Evolutionary conservation across 2,329 filamentous ascomycete species (phyloP), one percentile per base, ranked within the genome.

Genomic region (Pseudocercospora fuligena): DNA sequence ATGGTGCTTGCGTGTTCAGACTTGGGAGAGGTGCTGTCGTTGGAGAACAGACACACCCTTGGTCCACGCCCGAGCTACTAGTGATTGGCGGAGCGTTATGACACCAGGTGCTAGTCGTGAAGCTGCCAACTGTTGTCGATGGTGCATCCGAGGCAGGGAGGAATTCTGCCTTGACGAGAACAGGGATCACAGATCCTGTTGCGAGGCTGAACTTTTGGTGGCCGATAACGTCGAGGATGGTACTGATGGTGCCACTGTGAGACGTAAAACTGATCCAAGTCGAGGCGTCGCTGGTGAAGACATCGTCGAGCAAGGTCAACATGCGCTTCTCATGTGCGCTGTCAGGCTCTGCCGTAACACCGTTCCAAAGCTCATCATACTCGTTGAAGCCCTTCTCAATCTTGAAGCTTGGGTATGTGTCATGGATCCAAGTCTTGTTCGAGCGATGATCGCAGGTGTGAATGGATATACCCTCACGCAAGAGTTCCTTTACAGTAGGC

Each of bases 111-210:
- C 70, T 76, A 8, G 74, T 73, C 3, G 77, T 78, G 71, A 73
- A 79, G 0, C 77, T 69, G 33, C 66, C 64, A 7, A 69, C 71
- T 14, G 66, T 78, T 0, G 76, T 77, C 0, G 78, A 78, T 6
- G 78, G 68, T 2, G 77, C 73, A 7, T 69, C 69, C 5, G 72
- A 63, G 16, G 75, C 75, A 21, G 75, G 74, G 6, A 82, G 62
- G 0, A 79, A 84, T 70, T 86, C 82, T 0, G 86, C 88, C 77
- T 86, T 87, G 36, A 92, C 85, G 1, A 92, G 82, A 2, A 90
- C 88, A 0, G 90, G 89, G 29, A 92, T 89, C 7, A 90, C 85
- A 65, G 88, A 85, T 8, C 90, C 90, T 0, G 90, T 92, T n/a
- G 81, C 82, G 12, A 92, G 80, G 2, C 80, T 76, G 74, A 92